Evolutionary conservation across 1,284 basidiomycete genomes (phyloP), one percentile per base, ranked within the genome.

Genomic region (Ceratobasidium papillatum): DNA sequence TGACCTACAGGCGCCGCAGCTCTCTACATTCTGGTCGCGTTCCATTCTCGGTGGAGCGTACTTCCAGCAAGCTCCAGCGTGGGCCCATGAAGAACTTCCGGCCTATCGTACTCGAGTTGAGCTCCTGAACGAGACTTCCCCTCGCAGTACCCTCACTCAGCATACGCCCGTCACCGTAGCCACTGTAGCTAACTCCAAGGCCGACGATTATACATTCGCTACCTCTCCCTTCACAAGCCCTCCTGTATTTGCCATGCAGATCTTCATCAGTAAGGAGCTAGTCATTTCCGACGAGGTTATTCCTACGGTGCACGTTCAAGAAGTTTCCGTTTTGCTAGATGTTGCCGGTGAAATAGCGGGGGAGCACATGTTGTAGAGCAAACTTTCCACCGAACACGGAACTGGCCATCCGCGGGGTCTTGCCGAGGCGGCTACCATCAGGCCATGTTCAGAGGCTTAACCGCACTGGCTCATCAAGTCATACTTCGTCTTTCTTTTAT

Each of bases 261-360:
- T 71, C 17, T 71, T 59, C 41, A 19, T 71, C 22, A 43, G 38
- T 41, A 47, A 59, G 32, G 66, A 71, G 34, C n/a, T 54, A 5
- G 41, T 49, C 34, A 30, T 58, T 11, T 45, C 54, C 41, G 66
- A 71, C 36, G 54, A 71, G 11, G 66, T 25, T 59, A 32, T 19
- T 59, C 34, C 36, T 17, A 11, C 41, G 12, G 38, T n/a, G n/a
- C n/a, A 25, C 41, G 25, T 30, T 27, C 27, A 8, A 19, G 30
- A 27, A 32, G 11, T 3, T 32, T 22, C 27, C 30, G 11, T 14
- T 3, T 32, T 27, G 52, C 25, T 30, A 27, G 27, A 30, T 19
- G 5, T 54, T 32, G 25, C 11, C 52, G 27, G 27, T 25, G 19
- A 27, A 32, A 30, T 25, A 32, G 30, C 27, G 27, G 52, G 11